A percentile compares a stretch with the other conserved stretches of the same genome.
Evolutionary conservation across 768 basidiomycete genomes (phyloP).

Genomic region (Pholiota microspora): DNA sequence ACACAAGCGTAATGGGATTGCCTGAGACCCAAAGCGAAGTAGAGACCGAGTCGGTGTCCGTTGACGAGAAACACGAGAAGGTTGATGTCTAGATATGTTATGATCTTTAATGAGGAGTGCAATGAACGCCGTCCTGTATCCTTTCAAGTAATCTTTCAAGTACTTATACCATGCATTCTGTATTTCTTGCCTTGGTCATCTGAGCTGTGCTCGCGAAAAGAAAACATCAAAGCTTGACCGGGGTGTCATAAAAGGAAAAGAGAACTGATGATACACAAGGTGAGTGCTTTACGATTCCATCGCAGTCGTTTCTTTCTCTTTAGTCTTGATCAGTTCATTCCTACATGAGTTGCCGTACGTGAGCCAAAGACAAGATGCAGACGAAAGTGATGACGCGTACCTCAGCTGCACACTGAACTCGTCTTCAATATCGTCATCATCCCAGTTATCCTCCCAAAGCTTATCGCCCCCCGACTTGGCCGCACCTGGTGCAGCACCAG

Average conservation of each 20-base stretch:
- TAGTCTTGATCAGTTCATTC: conserved; percentile 65
- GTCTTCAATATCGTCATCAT: conserved; percentile 98
- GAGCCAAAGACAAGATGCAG: background rate
- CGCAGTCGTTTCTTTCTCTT: conserved; percentile 13
- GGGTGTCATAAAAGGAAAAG: background rate
- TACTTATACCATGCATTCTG: background rate
- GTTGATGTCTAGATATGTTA: background rate
- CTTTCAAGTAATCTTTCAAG: conserved; percentile 3
- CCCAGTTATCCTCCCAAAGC: conserved; percentile 99
- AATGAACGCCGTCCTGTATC: background rate
- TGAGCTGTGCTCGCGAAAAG: background rate
- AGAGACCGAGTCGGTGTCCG: conserved; percentile 19
- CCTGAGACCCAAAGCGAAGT: conserved; percentile 12
- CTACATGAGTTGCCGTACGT: conserved; percentile 30
- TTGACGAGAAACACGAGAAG: conserved; percentile 25
- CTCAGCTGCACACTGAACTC: conserved; percentile 95
- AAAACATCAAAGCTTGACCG: background rate
- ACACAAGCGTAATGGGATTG: conserved; percentile 72
- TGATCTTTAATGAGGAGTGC: background rate
- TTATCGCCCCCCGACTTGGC: conserved; percentile 84
- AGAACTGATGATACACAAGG: background rate
- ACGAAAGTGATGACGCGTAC: conserved; percentile 47
- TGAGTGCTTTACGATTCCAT: conserved; percentile 2
- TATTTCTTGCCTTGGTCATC: too few species aligned
- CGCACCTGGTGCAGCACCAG: conserved; percentile 68